Conservation (phyloP, 1,139 yeast species). For the Saccharomyces hybrid region DNA sequence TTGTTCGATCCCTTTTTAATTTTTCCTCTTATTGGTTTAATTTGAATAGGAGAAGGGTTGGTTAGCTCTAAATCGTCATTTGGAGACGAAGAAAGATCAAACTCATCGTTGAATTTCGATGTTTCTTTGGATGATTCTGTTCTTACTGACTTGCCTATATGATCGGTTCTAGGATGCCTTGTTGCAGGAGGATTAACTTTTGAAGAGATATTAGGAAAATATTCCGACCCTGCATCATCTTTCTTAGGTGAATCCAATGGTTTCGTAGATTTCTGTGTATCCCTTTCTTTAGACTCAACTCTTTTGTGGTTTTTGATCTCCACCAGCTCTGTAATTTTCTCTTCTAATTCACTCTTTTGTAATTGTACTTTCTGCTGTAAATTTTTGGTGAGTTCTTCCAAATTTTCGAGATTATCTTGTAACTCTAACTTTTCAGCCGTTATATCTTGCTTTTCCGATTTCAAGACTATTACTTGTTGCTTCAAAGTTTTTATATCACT, state of each 20-base stretch:
- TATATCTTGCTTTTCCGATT: constrained; percentile 20
- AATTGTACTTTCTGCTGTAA: constrained; percentile 13
- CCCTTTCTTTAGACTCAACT: background rate
- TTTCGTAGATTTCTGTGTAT: background rate
- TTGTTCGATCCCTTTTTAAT: constrained; percentile 10
- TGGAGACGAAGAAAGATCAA: constrained; percentile 28
- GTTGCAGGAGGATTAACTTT: background rate
- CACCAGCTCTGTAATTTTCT: constrained; percentile 2
- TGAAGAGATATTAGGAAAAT: background rate
- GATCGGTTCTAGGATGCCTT: background rate
- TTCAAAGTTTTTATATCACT: constrained; percentile 19
- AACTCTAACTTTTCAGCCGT: constrained; percentile 23
- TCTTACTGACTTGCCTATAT: background rate
- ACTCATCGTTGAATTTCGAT: constrained; percentile 16
- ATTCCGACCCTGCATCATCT: background rate
- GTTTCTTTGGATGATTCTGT: background rate
- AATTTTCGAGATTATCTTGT: constrained; percentile 21
- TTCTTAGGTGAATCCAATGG: background rate
- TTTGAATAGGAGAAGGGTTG: constrained; percentile 26
- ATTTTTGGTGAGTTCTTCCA: constrained; percentile 11
- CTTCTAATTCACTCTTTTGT: constrained; percentile 4
- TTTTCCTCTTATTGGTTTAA: constrained; percentile 12
- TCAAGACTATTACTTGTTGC: constrained; percentile 17
- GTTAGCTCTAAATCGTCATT: constrained; percentile 29
- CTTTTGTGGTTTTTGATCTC: background rate